Base-by-base conservation (phyloP, 164 flowering plant species). In the Saururus chinensis region DNA sequence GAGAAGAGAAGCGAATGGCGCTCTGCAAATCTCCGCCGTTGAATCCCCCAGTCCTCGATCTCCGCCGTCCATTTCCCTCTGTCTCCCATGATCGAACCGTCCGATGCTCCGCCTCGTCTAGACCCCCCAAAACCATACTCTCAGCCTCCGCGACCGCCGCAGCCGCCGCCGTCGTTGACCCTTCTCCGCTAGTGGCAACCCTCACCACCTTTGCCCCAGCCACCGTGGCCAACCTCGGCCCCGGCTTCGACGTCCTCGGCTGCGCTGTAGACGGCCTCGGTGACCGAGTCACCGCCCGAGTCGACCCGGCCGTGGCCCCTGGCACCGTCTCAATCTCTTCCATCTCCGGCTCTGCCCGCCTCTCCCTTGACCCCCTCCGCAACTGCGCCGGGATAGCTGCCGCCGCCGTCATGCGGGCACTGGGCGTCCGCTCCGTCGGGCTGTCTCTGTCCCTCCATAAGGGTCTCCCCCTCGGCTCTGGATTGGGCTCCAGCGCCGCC, bases 381-480 rank as follows among this genome's bases (percentile, higher is more conserved):
- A 92, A 92, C 61, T 92, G 98, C 64, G 98, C 96, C 14, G 97
- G 98, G 7, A 92, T 92, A 62, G 89, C 95, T 12, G 97, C 95
- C 40, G 77, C 84, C n/a, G 78, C 90, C n/a, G 83, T 76, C 20
- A 86, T 89, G 92, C 80, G 81, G 56, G 77, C 74, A 81, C 81
- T 89, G 22, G 78, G 78, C 8, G 60, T 92, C 45, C 83, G 80
- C 12, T 81, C 88, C 0, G 82, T 84, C 1, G 98, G 98, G 0
- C 78, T 92, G 26, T 86, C 96, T 0, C 80, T 92, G 21, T 63
- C 86, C 4, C 81, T 92, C 13, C 73, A 89, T 12, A 92, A 92
- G 57, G 98, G 96, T 11, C 69, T 92, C 17, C 96, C 98, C 0
- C 68, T 92, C 0, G 96, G 96, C 7, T 77, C 84, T 58, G 98